A percentile compares a stretch with the other conserved stretches of the same genome.
These are phyloP conservation scores for Cytospora schulzeri DNA, from an alignment of 2,329 filamentous ascomycete species.

Conservation along the genomic window DNA sequence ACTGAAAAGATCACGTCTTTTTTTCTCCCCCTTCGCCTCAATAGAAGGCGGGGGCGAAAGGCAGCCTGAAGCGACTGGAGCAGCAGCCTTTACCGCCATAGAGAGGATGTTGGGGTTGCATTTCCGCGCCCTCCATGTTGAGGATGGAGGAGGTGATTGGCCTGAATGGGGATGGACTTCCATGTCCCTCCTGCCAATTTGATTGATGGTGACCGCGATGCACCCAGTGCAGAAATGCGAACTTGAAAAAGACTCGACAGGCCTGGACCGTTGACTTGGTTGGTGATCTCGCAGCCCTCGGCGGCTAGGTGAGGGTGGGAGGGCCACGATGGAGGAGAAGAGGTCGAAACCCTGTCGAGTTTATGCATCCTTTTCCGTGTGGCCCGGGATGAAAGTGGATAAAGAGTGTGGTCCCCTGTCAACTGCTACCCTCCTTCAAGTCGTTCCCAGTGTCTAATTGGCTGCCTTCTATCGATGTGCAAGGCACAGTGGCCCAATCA, in stretches of 20 bases:
- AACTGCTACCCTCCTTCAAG: background rate
- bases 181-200: slow-evolving; percentile 12
- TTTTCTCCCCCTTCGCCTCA: background rate
- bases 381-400: slow-evolving; percentile 10
- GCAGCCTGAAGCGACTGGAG: slow-evolving; percentile 17
- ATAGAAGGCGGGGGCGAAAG: slow-evolving; percentile 6
- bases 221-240: slow-evolving; percentile 10
- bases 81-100: slow-evolving; percentile 22
- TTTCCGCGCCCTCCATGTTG: slow-evolving; percentile 12
- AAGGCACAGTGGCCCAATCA: slow-evolving; percentile 22
- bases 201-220: slow-evolving; percentile 5
- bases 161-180: background rate
- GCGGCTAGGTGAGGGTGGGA: slow-evolving; percentile 24
- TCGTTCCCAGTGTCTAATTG: background rate
- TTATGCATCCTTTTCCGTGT: slow-evolving; percentile 8
- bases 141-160: slow-evolving; percentile 22
- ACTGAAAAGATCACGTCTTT: slow-evolving; percentile 7
- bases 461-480: background rate
- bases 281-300: slow-evolving; percentile 11
- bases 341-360: slow-evolving; percentile 2
- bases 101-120: slow-evolving; percentile 13
- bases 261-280: slow-evolving; percentile 12
- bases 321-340: slow-evolving; percentile 12
- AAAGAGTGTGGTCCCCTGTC: slow-evolving; percentile 8
- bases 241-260: background rate